Percentiles rank a stretch among this genome's conserved stretches.
Conservation (phyloP, 345 rosid genomes). For the Acer yangbiense region DNA sequence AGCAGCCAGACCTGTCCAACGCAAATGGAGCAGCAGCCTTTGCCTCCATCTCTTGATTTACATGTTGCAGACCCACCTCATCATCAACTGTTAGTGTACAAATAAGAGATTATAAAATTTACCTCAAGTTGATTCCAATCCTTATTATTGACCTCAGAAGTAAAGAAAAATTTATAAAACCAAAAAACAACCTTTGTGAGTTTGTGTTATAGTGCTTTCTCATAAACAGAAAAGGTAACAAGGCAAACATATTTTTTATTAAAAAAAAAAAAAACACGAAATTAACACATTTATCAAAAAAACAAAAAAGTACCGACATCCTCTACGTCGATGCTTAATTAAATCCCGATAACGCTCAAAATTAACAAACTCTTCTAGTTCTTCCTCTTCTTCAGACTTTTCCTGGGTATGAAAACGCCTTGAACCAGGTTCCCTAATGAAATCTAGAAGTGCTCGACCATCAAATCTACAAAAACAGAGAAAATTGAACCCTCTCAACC, state of each 20-base stretch:
- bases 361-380: slow-evolving; percentile 99
- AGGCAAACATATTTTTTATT: slow-evolving; percentile 14
- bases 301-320: slow-evolving; percentile 96
- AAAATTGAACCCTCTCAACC: neutral
- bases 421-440: slow-evolving; percentile 74
- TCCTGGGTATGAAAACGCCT: slow-evolving; percentile 44
- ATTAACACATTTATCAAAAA: slow-evolving; percentile 22
- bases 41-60: slow-evolving; percentile 81
- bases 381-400: slow-evolving; percentile 91
- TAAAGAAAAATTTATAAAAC: slow-evolving; percentile 15
- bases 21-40: slow-evolving; percentile 62
- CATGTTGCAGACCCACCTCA: slow-evolving; percentile 86
- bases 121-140: slow-evolving; percentile 3
- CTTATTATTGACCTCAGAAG: slow-evolving; percentile 17
- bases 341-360: slow-evolving; percentile 99
- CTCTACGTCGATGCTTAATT: slow-evolving; percentile 99
- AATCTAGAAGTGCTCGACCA: slow-evolving; percentile 95
- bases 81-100: slow-evolving; percentile 67
- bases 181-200: neutral
- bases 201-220: slow-evolving; percentile 17
- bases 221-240: slow-evolving; percentile 15
- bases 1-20: slow-evolving; percentile 47
- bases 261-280: slow-evolving; percentile 20
- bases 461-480: slow-evolving; percentile 54
- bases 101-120: slow-evolving; percentile 29